Percentiles rank a stretch among this genome's conserved stretches.
phyloP scores from a whole-genome alignment of 148 eudicot genomes.

The Silene uniflora region DNA sequence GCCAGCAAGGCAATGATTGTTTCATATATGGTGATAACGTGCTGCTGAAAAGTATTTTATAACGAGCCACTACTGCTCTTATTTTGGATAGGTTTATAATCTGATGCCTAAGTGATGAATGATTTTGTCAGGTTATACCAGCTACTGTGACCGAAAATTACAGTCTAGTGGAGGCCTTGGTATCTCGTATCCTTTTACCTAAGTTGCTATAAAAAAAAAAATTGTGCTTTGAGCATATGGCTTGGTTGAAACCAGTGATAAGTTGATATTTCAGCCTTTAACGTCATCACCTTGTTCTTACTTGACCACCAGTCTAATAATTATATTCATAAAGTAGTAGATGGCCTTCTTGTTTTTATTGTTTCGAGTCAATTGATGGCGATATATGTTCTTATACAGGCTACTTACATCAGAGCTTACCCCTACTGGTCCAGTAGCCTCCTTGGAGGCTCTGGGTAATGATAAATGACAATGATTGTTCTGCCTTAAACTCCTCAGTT shows the following conservation, averaged over 20 bases:
- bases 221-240: neutral
- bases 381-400: neutral
- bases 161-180: conserved; percentile 65
- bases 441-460: neutral
- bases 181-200: conserved; percentile 79
- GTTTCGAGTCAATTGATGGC: neutral
- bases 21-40: neutral
- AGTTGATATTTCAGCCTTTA: neutral
- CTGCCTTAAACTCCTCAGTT: neutral
- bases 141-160: conserved; percentile 66
- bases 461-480: conserved; percentile 5
- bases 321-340: neutral
- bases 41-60: neutral
- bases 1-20: neutral
- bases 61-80: neutral
- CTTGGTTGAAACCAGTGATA: neutral
- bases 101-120: neutral
- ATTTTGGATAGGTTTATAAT: neutral
- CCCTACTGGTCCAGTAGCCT: neutral
- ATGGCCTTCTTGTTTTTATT: neutral
- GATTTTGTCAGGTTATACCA: conserved; percentile 48
- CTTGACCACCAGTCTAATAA: neutral
- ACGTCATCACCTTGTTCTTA: neutral
- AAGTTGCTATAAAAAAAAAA: neutral
- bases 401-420: neutral